Evolutionary conservation across 495 filamentous ascomycete species (phyloP).

Genomic region (Tuber magnatum): DNA sequence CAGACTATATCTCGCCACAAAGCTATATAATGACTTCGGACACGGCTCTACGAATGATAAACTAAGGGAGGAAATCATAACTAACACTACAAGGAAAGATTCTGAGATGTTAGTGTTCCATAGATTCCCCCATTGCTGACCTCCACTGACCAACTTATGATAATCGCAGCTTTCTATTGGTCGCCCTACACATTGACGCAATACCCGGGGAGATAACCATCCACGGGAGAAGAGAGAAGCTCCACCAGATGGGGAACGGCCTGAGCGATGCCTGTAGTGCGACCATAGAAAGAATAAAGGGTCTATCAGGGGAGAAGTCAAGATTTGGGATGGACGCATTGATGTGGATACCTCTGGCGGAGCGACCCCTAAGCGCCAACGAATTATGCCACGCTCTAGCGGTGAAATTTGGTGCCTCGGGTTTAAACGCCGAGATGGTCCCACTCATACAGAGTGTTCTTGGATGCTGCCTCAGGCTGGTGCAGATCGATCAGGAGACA

Average conservation of each 20-base stretch:
- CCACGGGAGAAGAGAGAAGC: not conserved
- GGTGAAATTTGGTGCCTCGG: not conserved
- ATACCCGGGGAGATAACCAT: not conserved
- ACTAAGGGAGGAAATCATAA: not conserved
- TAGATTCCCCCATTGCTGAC: not conserved
- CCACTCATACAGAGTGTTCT: not conserved
- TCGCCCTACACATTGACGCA: not conserved
- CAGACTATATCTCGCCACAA: not conserved
- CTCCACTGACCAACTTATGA: not conserved
- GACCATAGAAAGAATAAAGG: not conserved
- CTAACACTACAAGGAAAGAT: not conserved
- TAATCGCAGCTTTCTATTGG: not conserved
- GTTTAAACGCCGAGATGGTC: not conserved
- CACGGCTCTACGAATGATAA: not conserved
- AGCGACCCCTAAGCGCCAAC: not conserved
- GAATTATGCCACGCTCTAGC: not conserved
- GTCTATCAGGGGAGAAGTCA: not conserved
- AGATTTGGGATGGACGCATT: not conserved
- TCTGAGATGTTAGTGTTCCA: not conserved
- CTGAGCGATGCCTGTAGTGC: not conserved
- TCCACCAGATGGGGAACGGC: not conserved
- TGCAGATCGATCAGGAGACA: not conserved
- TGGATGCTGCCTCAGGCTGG: not conserved
- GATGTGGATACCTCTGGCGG: not conserved
- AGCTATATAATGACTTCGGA: not conserved